A percentile compares a stretch with the other conserved stretches of the same genome.
phyloP scores from a whole-genome alignment of 2,329 filamentous ascomycete genomes.

The Colletotrichum acutatum region DNA sequence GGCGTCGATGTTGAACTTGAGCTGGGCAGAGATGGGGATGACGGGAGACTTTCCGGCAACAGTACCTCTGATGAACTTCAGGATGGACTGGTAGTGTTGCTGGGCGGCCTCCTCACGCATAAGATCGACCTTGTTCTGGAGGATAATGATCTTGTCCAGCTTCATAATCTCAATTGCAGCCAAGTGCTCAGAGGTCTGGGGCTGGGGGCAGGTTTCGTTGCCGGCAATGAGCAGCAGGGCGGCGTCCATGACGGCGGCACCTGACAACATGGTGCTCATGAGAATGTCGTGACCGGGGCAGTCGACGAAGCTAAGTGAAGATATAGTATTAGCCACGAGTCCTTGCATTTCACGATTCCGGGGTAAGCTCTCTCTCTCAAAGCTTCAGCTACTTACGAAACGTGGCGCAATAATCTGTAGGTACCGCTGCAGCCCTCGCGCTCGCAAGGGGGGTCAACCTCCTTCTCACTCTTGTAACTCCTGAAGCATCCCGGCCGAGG shows the following conservation, averaged over 20 bases:
- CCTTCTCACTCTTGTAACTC: constrained; percentile 99
- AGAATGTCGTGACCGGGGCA: constrained; percentile 99
- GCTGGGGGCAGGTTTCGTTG: constrained; percentile 98
- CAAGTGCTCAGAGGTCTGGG: constrained; percentile 98
- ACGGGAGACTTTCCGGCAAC: constrained; percentile 95
- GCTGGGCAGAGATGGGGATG: constrained; percentile 95
- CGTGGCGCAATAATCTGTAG: constrained; percentile 90
- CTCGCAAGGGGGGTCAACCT: constrained; percentile 96
- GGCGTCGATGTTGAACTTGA: constrained; percentile 99
- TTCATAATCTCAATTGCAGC: constrained; percentile 99
- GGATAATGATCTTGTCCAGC: constrained; percentile 98
- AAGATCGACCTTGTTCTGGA: constrained; percentile 99
- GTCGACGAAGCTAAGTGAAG: constrained; percentile 82
- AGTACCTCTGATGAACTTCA: constrained; percentile 98
- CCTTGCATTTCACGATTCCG: constrained; percentile 6
- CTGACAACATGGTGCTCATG: constrained; percentile 99
- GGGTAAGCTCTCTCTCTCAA: constrained; percentile 16
- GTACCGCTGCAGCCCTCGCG: constrained; percentile 88
- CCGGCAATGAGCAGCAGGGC: constrained; percentile 95
- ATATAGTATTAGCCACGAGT: constrained; percentile 39
- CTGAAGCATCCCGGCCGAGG: constrained; percentile 94
- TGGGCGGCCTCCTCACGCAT: constrained; percentile 96
- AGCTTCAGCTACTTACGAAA: constrained; percentile 74
- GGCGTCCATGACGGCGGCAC: constrained; percentile 99
- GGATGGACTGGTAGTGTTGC: constrained; percentile 95